A percentile compares a stretch with the other conserved stretches of the same genome.
These are phyloP conservation scores for Leccinum brunneo-olivaceum DNA, from an alignment of 1,284 basidiomycete species.

Conservation along the genomic window DNA sequence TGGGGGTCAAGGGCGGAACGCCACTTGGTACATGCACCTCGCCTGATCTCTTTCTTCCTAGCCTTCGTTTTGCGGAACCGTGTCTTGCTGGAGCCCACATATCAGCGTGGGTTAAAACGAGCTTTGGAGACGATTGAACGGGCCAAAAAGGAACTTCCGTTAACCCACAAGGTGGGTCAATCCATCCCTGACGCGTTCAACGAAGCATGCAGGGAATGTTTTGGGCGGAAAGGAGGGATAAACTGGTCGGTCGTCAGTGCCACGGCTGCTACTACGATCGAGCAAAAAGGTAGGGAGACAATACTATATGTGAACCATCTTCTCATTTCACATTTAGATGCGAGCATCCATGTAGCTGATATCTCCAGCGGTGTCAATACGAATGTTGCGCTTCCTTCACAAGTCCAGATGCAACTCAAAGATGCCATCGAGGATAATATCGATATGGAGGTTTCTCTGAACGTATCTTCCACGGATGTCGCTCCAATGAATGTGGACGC, in stretches of 20 bases:
- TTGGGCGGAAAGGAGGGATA: conserved; percentile 37
- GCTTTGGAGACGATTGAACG: conserved; percentile 42
- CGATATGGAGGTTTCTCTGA: conserved; percentile 18
- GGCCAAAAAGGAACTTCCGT: conserved; percentile 53
- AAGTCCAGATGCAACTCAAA: conserved; percentile 19
- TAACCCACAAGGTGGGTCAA: conserved; percentile 46
- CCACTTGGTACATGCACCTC: conserved; percentile 44
- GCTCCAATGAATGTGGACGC: background rate
- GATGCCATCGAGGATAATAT: conserved; percentile 29
- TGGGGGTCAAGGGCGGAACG: conserved; percentile 35
- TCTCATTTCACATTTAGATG: conserved; percentile 14
- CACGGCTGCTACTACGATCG: background rate
- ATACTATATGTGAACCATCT: background rate
- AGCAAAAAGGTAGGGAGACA: conserved; percentile 9
- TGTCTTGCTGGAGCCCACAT: conserved; percentile 38
- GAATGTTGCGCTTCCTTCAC: conserved; percentile 21
- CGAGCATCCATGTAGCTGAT: conserved; percentile 16
- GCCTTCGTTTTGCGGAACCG: conserved; percentile 52
- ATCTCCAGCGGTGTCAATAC: conserved; percentile 13
- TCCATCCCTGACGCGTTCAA: conserved; percentile 51
- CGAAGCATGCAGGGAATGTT: conserved; percentile 39
- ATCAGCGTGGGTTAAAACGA: conserved; percentile 41
- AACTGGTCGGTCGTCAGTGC: conserved; percentile 20
- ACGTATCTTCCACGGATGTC: background rate
- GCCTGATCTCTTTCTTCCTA: conserved; percentile 55